Base-by-base conservation (phyloP, 1,284 basidiomycete genomes). In the Phaffia rhodozyma region DNA sequence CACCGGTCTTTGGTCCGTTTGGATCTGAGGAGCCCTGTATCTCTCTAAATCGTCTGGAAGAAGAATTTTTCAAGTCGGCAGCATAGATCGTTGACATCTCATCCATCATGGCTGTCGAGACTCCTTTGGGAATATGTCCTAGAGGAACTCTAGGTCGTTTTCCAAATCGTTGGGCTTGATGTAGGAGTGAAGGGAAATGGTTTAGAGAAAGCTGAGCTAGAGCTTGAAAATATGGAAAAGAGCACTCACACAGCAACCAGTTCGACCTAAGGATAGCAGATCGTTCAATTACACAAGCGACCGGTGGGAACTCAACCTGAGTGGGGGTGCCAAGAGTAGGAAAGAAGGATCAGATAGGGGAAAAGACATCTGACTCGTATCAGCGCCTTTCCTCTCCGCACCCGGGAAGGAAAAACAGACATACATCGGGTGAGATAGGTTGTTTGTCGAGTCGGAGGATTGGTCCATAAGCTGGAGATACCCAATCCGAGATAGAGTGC, bases 401-500 rank as follows among this genome's bases (percentile, higher is more conserved):
- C 13, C 13, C n/a, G n/a, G n/a, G 2, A 7, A 43, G 2, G 13
- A 11, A 43, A 43, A 16, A 11, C 16, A 43, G 38, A 11, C 13
- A 43, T 43, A 43, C 38, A 16, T 43, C 38, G 2, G 38, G 38
- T 7, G 38, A 43, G 38, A 43, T 16, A 2, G 16, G 16, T 43
- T 43, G 63, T 16, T 48, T 47, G 18, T 32, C 49, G n/a, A 65
- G 48, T 23, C 63, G 63, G 5, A 60, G 48, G 27, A 65, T 25
- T 9, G 63, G 63, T 16, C 63, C 63, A 43, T 56, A 57, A 21
- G 55, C 27, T 11, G 63, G 63, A 34, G 54, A 32, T 49, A 55
- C 27, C 63, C 63, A 65, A 54, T 65, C 63, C 18, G 63, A 55
- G 27, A 16, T n/a, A n/a, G 58, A 60, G 49, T 60, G 58, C 58